Base-by-base conservation (phyloP, 2,329 filamentous ascomycete species). In the Diaporthe caulivora region DNA sequence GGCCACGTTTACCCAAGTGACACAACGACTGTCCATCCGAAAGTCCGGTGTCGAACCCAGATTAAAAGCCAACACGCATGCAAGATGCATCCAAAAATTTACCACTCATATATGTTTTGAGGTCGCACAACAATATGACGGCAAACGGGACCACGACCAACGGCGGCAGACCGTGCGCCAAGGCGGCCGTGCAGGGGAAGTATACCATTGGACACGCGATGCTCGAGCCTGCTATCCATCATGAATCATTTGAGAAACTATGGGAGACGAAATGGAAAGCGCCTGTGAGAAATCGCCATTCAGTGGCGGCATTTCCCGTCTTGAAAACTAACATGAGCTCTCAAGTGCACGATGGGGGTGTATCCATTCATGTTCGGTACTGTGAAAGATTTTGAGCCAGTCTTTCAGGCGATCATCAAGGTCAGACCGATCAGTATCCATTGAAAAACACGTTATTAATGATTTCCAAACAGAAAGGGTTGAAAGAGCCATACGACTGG, bases 261-360 rank as follows among this genome's bases (percentile, higher is more conserved):
- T 95, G 93, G 93, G 91, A 94, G 82, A 93, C 91, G 10, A 94
- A 94, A 82, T 95, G 93, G 93, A 91, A 91, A 81, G 85, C 87
- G 77, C 91, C 91, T 6, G 91, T 92, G 83, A 72, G 88, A 77
- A 4, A 17, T 11, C 13, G 7, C 21, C n/a, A 26, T n/a, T 15
- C 37, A 13, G 34, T 44, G 10, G 5, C 13, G 9, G 26, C 34
- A 29, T 11, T 44, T 6, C 15, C 53, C 15, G 17, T 1, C 7
- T 11, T 18, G 8, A 17, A 21, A 5, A 15, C 40, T 67, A 34
- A 54, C 34, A 40, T 37, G 21, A 44, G 7, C 37, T 24, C 21
- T n/a, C 5, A 10, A 72, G 70, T 72, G 70, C 5, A 58, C 70
- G 5, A 67, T 72, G 70, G 70, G 70, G 3, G 60, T 72, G 15